Evolutionary conservation across 139 green algal genomes (phyloP).

Genomic region (Chlamydomonas incerta): DNA sequence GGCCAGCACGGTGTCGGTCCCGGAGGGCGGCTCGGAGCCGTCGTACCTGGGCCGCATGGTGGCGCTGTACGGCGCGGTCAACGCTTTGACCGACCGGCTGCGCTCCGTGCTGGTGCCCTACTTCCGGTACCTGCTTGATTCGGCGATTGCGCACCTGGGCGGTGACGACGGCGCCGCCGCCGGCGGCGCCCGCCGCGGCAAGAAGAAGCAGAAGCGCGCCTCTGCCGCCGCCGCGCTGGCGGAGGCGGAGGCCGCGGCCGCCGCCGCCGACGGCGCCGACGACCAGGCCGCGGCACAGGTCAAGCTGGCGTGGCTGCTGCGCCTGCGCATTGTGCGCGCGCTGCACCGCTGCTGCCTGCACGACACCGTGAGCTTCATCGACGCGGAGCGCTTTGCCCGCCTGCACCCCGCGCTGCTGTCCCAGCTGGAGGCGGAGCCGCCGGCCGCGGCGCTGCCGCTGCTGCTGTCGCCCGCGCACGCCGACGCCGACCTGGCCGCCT

Average conservation of each 20-base stretch:
- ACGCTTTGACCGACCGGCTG: slow-evolving; percentile 74
- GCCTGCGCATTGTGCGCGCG: slow-evolving; percentile 70
- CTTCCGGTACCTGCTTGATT: slow-evolving; percentile 74
- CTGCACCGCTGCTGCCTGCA: slow-evolving; percentile 90
- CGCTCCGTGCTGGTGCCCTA: slow-evolving; percentile 92
- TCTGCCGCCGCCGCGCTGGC: not conserved
- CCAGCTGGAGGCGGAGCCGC: slow-evolving; percentile 51
- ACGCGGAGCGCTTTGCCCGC: slow-evolving; percentile 73
- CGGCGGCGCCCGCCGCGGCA: not conserved
- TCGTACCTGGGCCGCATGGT: slow-evolving; percentile 46
- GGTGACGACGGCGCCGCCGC: not conserved
- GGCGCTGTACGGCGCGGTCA: slow-evolving; percentile 68
- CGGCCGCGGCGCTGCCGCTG: slow-evolving; percentile 9
- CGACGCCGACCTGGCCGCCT: slow-evolving; percentile 43
- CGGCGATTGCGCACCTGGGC: slow-evolving; percentile 61
- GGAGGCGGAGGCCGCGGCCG: not conserved
- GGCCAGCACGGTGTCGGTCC: slow-evolving; percentile 45
- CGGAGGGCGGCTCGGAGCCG: slow-evolving; percentile 17
- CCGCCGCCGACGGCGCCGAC: not conserved
- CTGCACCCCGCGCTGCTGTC: slow-evolving; percentile 76
- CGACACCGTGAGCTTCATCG: slow-evolving; percentile 82
- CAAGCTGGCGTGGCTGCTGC: slow-evolving; percentile 61
- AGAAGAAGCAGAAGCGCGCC: slow-evolving; percentile 66
- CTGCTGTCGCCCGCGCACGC: slow-evolving; percentile 8
- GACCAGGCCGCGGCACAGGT: not conserved